Base-by-base conservation (phyloP, 768 basidiomycete genomes). In the Erythrobasidium yunnanense region DNA sequence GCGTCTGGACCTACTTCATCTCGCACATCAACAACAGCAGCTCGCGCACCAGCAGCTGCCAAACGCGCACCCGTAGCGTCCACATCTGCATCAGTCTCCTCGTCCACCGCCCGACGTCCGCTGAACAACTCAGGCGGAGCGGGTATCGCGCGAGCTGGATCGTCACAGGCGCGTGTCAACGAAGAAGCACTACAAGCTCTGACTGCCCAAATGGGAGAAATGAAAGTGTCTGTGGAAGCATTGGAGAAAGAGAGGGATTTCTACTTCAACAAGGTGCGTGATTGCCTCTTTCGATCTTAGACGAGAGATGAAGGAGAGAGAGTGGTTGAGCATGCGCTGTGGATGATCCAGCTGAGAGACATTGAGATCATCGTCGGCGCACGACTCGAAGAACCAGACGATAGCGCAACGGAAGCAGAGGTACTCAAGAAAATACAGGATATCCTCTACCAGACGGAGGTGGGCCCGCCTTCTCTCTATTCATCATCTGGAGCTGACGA, bases 401-500 rank as follows among this genome's bases (percentile, higher is more conserved):
- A 81, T 5, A 82, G 80, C 4, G 81, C 78, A 0, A 81, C 82
- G 15, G 71, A 73, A 29, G 67, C 60, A 15, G 79, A 79, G 65
- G 70, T 70, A 35, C 78, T 97, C 62, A 79, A 79, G 66, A 83
- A 87, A 68, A 89, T 97, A 67, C 90, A 95, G 76, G 84, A 85
- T 76, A 95, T 97, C 70, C 78, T 97, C 18, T 97, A 97, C 76
- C 86, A 87, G 23, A 95, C 92, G 13, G 91, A 95, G 84, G 93
- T 90, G 69, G 63, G 82, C 76, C 53, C 1, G 0, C 18, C 1
- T 11, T n/a, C 11, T 11, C 11, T 11, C 38, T 42, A 42, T 42
- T 11, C n/a, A 11, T n/a, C 38, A n/a, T 42, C 38, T 42, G 38
- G 38, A 42, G n/a, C 38, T 42, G 38, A 42, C n/a, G 11, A 11